phyloP scores from a whole-genome alignment of 352 stramenopile genomes.

The Thraustotheca clavata region DNA sequence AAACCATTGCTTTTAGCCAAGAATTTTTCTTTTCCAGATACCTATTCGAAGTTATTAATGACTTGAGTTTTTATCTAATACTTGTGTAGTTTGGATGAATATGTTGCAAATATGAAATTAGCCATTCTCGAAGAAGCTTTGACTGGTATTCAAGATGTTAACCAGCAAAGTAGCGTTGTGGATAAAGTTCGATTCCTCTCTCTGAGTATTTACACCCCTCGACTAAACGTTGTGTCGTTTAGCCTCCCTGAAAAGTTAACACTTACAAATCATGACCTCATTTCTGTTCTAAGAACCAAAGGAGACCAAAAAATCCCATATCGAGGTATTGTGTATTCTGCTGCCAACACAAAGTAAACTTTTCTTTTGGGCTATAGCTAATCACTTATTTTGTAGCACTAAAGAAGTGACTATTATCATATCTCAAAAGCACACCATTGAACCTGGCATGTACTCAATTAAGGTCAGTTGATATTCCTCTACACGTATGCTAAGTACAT shows the following conservation, averaged over 20 bases:
- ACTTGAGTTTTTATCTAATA: not conserved
- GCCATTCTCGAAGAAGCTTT: slow-evolving; percentile 64
- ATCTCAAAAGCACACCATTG: not conserved
- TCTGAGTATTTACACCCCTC: not conserved
- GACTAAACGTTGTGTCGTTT: slow-evolving; percentile 1
- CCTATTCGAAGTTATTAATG: slow-evolving; percentile 29
- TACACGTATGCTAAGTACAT: not conserved
- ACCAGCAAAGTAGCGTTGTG: not conserved
- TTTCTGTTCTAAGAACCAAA: not conserved
- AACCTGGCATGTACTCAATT: not conserved
- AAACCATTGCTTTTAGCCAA: slow-evolving; percentile 29
- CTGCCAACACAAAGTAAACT: not conserved
- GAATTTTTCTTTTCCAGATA: slow-evolving; percentile 30
- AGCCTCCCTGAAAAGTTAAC: not conserved
- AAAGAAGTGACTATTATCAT: not conserved
- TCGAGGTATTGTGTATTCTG: not conserved
- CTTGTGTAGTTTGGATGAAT: slow-evolving; percentile 34
- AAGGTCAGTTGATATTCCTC: not conserved
- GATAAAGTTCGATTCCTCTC: not conserved
- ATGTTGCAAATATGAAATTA: slow-evolving; percentile 45
- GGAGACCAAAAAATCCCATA: not conserved
- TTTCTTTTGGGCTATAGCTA: not conserved
- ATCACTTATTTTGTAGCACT: not conserved
- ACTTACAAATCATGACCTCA: not conserved
- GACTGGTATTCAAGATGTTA: slow-evolving; percentile 41